Base-by-base conservation (phyloP, 176 grass and related monocot species). In the Aegilops longissima region DNA sequence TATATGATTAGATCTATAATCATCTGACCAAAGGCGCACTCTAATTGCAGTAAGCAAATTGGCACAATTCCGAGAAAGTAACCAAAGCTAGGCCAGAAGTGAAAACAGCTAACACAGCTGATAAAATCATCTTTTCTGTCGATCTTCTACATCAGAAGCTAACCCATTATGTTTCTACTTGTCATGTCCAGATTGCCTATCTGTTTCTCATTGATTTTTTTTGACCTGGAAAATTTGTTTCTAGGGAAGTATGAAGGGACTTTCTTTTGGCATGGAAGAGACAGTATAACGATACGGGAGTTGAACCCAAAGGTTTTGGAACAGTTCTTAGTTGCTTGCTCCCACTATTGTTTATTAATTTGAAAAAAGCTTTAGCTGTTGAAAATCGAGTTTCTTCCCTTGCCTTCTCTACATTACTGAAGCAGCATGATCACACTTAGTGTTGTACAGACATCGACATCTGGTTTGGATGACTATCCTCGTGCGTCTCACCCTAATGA, bases 191-290 rank as follows among this genome's bases (percentile, higher is more conserved):
- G 39, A 42, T 39, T 34, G 63, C 14, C 65, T 79, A 34, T 34
- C 34, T 83, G 72, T 83, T 56, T 66, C 16, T 87, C 9, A 25
- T 36, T 21, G 58, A 30, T 33, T 90, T 1, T 82, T 83, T 34
- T 8, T 34, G 4, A 34, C 34, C 34, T 34, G 34, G 34, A n/a
- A 34, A 34, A 34, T 34, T 34, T 34, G 34, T 34, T 34, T 34
- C 34, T 73, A 98, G 96, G 96, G 38, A 98, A 95, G 79, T 79
- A 91, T 24, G 64, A 81, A 79, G 89, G 83, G 38, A 94, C 93
- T 38, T 98, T 98, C 81, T 98, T 94, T 86, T 98, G 96, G 96
- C 96, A 98, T 91, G 96, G 96, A 86, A 98, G 96, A 89, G 96
- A 98, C 71, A 92, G 84, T 79, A 89, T 78, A 67, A 84, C 96